These are phyloP conservation scores for Protostelium mycophagum DNA, from an alignment of 78 protist genomes.

Conservation along the genomic window DNA sequence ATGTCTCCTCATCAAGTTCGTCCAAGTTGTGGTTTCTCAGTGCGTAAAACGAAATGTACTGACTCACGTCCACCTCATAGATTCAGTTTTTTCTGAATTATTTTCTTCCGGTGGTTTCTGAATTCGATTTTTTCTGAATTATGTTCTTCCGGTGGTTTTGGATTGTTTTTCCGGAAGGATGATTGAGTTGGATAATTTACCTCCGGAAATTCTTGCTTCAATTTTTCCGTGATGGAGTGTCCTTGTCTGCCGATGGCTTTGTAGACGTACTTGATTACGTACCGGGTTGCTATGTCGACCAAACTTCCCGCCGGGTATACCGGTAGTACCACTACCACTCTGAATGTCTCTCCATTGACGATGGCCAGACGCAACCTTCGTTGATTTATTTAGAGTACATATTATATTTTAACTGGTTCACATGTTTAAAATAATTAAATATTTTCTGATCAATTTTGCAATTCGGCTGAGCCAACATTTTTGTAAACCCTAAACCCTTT, in stretches of 20 bases:
- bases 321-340: slow-evolving; percentile 34
- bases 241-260: slow-evolving; percentile 28
- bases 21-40: neutral
- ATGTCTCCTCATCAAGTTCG: neutral
- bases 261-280: slow-evolving; percentile 41
- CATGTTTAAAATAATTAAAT: too few relatives aligned
- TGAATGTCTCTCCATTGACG: slow-evolving; percentile 6
- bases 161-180: neutral
- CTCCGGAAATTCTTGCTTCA: slow-evolving; percentile 22
- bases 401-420: too few relatives aligned
- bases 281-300: slow-evolving; percentile 6
- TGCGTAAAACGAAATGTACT: neutral
- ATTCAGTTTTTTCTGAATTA: neutral
- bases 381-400: neutral
- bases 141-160: too few relatives aligned
- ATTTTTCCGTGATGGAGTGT: slow-evolving; percentile 25
- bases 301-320: slow-evolving; percentile 46
- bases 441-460: too few relatives aligned
- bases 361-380: slow-evolving; percentile 31
- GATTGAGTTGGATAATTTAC: neutral
- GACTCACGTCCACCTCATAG: neutral
- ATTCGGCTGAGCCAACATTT: too few relatives aligned
- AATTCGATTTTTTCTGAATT: neutral
- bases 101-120: too few relatives aligned
- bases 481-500: too few relatives aligned